Conservation (phyloP, 2,329 filamentous ascomycete species). For the Xylariomycetidae sp. region DNA sequence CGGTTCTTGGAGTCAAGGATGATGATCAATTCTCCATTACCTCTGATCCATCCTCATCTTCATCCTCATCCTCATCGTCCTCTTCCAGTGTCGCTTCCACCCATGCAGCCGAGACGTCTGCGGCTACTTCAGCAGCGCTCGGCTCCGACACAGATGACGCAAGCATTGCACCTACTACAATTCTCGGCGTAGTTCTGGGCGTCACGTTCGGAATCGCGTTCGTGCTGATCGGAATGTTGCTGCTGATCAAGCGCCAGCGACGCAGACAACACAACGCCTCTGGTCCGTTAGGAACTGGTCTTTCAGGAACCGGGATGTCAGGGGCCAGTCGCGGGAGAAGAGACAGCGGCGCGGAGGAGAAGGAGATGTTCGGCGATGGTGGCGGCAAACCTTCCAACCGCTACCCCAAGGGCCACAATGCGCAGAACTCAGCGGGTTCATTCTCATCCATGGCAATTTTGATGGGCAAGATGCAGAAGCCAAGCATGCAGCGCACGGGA, state of each 20-base stretch:
- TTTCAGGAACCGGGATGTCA: too few species aligned
- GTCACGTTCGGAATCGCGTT: conserved; percentile 69
- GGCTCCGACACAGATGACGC: conserved; percentile 10
- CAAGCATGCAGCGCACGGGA: conserved; percentile 41
- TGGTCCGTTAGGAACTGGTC: too few species aligned
- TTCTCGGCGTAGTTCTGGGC: conserved; percentile 77
- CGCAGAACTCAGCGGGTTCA: conserved; percentile 48
- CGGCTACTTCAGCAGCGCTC: conserved; percentile 15
- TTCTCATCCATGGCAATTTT: conserved; percentile 60
- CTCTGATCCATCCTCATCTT: conserved; percentile 25
- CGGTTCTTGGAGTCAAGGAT: conserved; percentile 45
- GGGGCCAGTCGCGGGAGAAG: conserved; percentile 40
- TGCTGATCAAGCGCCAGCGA: conserved; percentile 57
- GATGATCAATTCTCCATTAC: conserved; percentile 32
- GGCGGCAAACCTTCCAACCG: conserved; percentile 37
- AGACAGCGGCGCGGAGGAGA: conserved; percentile 50
- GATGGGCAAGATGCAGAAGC: conserved; percentile 54
- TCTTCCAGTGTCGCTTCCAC: conserved; percentile 15
- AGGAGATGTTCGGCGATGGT: conserved; percentile 38
- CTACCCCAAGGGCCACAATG: conserved; percentile 45
- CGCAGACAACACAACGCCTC: conserved; percentile 47
- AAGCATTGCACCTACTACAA: conserved; percentile 42
- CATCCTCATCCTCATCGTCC: conserved; percentile 26
- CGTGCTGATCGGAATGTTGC: conserved; percentile 64
- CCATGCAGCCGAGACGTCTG: conserved; percentile 6